A percentile compares a stretch with the other conserved stretches of the same genome.
These are phyloP conservation scores for Vigna reflexopilosa DNA, from an alignment of 306 rosid species.

Conservation along the genomic window DNA sequence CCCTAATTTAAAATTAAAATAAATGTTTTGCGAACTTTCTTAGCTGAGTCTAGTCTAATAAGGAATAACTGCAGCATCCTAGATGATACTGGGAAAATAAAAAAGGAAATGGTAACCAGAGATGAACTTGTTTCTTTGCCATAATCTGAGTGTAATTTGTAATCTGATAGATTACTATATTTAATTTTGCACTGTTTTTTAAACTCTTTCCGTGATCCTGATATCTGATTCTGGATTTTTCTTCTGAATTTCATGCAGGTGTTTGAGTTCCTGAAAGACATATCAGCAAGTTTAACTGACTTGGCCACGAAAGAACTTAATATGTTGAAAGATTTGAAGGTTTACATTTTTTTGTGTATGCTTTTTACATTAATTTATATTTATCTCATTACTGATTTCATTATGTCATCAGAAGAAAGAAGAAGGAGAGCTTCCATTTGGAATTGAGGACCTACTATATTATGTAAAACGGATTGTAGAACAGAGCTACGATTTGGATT, in stretches of 20 bases:
- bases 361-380: constrained; percentile 38
- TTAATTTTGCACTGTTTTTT: background rate
- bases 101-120: constrained; percentile 1
- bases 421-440: constrained; percentile 93
- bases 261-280: constrained; percentile 87
- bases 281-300: constrained; percentile 71
- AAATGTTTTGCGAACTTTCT: constrained; percentile 1
- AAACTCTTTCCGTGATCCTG: constrained; percentile 29
- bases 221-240: background rate
- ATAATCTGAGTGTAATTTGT: constrained; percentile 8
- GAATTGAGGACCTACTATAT: constrained; percentile 83
- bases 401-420: constrained; percentile 74
- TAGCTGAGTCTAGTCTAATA: background rate
- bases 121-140: constrained; percentile 14
- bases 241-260: constrained; percentile 63
- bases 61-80: background rate
- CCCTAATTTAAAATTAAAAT: constrained; percentile 8
- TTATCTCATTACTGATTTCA: constrained; percentile 46
- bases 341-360: constrained; percentile 39
- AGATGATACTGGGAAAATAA: background rate
- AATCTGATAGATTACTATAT: constrained; percentile 20
- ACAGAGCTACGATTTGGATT: constrained; percentile 72
- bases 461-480: constrained; percentile 80
- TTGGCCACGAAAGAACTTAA: constrained; percentile 78
- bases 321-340: constrained; percentile 82